Base-by-base conservation (phyloP, 1,284 basidiomycete species). In the Heliocybe sulcata region DNA sequence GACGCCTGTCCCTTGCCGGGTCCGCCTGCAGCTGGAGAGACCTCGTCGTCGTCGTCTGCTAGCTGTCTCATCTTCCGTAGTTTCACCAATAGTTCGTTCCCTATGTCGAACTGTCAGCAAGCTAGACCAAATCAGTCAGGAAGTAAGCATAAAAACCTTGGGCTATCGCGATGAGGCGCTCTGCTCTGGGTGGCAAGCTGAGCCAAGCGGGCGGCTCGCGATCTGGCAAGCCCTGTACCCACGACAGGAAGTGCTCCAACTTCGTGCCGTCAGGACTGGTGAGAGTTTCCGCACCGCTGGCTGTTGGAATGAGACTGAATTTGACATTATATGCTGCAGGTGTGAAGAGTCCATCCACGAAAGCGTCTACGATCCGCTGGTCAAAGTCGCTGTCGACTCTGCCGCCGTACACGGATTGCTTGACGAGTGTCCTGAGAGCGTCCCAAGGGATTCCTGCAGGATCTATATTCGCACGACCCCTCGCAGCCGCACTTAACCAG, bases 331-430 rank as follows among this genome's bases (percentile, higher is more conserved):
- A 98, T 0, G 94, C 90, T 20, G 77, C 70, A 1, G 92, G 80
- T 0, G 87, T 92, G 75, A 98, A 97, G 55, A 97, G 76, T 12
- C 78, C 80, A 63, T 96, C 91, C 25, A 97, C 93, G 64, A 98
- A 97, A 14, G 92, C 84, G 65, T 97, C 91, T 27, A 98, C 77
- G 54, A 96, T 87, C 58, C 81, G 78, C 66, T 96, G 94, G 66
- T 98, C 95, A 65, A 92, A 94, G 69, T 95, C 92, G 58, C 92
- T 94, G 72, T 97, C 95, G 54, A 96, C 77, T 58, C 93, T 78
- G 16, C 95, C 95, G 58, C 95, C 95, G 63, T 98, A 97, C 19
- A 98, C 90, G 1, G 93, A 93, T 68, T 97, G 91, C 67, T 95
- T 97, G 73, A 98, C 81, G 53, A 98, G 79, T 0, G 88, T 90